Evolutionary conservation across 805 yeast species (phyloP), one percentile per base, ranked within the genome.

Genomic region (Phaffomyces thermotolerans): DNA sequence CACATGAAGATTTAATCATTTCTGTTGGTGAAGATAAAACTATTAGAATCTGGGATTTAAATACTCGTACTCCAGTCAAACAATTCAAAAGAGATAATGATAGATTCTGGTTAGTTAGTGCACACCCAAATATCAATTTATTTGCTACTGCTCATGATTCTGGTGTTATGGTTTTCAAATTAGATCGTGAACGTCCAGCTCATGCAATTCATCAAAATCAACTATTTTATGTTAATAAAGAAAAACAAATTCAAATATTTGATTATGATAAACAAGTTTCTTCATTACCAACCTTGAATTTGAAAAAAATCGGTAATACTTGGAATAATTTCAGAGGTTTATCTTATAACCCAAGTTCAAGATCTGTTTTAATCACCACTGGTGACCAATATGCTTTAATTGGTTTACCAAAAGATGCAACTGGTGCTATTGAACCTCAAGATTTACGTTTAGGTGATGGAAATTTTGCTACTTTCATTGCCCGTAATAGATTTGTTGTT

Each of bases 181-280:
- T 93, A 48, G 96, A 88, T 64, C 84, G 98, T 63, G 99, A 93
- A 72, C 81, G 99, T 64, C 98, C 99, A 13, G 95, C 96, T n/a
- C 76, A 78, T 56, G 65, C 85, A 6, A 58, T 78, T 30, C 75
- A 73, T 66, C 93, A 85, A 60, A 85, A 85, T 65, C 79, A 75
- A 55, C 65, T 93, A 54, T 76, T 76, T 49, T 91, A 75, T 59
- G 79, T 89, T 56, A 88, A 87, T 65, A 75, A 78, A 48, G 95
- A 88, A 60, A 87, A 84, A 64, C 95, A 88, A 63, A 81, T 91
- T 42, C 95, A 88, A 64, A 68, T 78, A 43, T 89, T 76, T 58
- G 93, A 87, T 59, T 83, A 76, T 59, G 72, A 70, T 43, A 74
- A 72, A 45, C 78, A 78, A 50, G 79, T 79, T 44, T 72, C 76